phyloP scores from a whole-genome alignment of 305 asterid species.

The Fraxinus greggii region DNA sequence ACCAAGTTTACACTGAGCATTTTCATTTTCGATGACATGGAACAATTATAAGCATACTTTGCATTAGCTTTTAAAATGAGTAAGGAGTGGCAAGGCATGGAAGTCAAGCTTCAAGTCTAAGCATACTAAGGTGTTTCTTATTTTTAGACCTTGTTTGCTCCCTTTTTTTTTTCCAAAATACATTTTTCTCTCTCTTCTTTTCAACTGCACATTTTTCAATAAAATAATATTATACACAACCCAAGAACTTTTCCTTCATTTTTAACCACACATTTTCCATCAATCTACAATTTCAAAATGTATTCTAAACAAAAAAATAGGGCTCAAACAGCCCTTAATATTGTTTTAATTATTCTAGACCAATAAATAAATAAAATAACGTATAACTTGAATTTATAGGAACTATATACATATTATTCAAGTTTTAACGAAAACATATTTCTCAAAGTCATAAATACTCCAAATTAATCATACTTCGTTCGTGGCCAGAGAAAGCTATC shows the following conservation, averaged over 20 bases:
- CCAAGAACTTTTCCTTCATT: too few relatives aligned
- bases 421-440: background rate
- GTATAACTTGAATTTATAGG: background rate
- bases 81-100: background rate
- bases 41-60: background rate
- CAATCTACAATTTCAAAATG: too few relatives aligned
- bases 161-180: too few relatives aligned
- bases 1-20: background rate
- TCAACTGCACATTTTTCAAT: too few relatives aligned
- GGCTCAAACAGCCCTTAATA: too few relatives aligned
- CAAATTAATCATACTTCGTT: background rate
- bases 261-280: too few relatives aligned
- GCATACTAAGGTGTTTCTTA: background rate
- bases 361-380: too few relatives aligned
- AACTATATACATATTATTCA: background rate
- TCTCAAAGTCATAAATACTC: background rate
- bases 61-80: background rate
- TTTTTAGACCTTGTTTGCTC: too few relatives aligned
- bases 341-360: background rate
- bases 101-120: background rate
- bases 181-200: too few relatives aligned
- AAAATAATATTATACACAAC: too few relatives aligned
- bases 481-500: background rate
- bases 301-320: too few relatives aligned
- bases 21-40: background rate